Evolutionary conservation across 1,139 yeast genomes (phyloP).

Genomic region (Hyphopichia burtonii): DNA sequence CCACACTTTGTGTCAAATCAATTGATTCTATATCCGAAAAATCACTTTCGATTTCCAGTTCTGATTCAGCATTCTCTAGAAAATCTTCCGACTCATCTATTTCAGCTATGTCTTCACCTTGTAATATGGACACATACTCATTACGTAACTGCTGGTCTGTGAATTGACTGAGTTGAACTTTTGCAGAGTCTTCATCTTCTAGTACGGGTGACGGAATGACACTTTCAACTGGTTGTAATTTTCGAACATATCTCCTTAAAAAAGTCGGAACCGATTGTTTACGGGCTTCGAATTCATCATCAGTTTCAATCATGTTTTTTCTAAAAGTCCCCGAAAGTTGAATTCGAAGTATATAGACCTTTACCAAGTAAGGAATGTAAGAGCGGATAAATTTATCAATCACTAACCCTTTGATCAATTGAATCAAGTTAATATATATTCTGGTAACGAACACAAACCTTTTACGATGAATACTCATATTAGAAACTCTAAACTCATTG

Average conservation of each 20-base stretch:
- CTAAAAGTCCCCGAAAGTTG: not conserved
- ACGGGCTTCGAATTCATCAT: constrained; percentile 21
- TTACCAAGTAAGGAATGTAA: constrained; percentile 6
- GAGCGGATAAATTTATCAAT: constrained; percentile 10
- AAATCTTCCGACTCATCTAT: constrained; percentile 50
- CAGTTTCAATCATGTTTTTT: constrained; percentile 12
- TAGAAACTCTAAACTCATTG: constrained; percentile 5
- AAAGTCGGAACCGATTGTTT: constrained; percentile 24
- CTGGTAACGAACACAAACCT: constrained; percentile 18
- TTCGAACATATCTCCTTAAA: constrained; percentile 20
- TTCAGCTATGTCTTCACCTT: constrained; percentile 38
- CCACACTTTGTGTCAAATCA: constrained; percentile 1
- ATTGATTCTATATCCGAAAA: constrained; percentile 15
- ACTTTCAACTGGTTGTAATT: constrained; percentile 4
- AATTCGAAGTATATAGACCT: not conserved
- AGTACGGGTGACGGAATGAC: not conserved
- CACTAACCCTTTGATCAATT: constrained; percentile 24
- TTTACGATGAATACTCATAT: constrained; percentile 20
- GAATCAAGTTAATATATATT: constrained; percentile 19
- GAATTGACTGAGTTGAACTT: constrained; percentile 20
- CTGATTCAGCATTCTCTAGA: constrained; percentile 14
- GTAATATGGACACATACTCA: constrained; percentile 23
- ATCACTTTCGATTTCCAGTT: constrained; percentile 22
- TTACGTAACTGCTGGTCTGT: constrained; percentile 21
- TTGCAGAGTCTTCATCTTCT: constrained; percentile 2